phyloP scores from a whole-genome alignment of 2,329 filamentous ascomycete genomes.

The Nothopassalora personata region DNA sequence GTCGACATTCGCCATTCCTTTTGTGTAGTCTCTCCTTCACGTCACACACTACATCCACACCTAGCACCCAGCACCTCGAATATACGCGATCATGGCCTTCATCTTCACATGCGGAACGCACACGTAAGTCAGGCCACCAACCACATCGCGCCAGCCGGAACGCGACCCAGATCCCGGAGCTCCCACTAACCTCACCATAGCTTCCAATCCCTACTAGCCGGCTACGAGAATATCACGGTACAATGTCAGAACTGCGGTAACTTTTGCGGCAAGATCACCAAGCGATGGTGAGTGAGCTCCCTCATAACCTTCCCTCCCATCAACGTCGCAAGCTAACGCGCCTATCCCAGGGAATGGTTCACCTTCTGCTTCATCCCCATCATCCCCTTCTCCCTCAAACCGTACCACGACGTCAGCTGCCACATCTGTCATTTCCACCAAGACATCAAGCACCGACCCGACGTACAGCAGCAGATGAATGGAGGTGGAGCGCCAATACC shows the following conservation, averaged over 20 bases:
- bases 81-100: slow-evolving; percentile 30
- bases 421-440: slow-evolving; percentile 73
- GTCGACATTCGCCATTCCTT: background rate
- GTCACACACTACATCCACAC: background rate
- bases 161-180: background rate
- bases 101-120: slow-evolving; percentile 49
- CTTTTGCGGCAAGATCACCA: slow-evolving; percentile 40
- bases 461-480: slow-evolving; percentile 35
- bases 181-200: slow-evolving; percentile 29
- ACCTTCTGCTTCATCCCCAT: slow-evolving; percentile 56
- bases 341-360: slow-evolving; percentile 54
- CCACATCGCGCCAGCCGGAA: background rate
- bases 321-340: slow-evolving; percentile 8
- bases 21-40: background rate
- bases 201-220: slow-evolving; percentile 42
- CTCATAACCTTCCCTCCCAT: slow-evolving; percentile 4
- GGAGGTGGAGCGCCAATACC: slow-evolving; percentile 28
- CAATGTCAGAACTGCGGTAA: slow-evolving; percentile 52
- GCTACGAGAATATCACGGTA: slow-evolving; percentile 47
- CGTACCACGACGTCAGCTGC: slow-evolving; percentile 60
- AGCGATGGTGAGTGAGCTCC: slow-evolving; percentile 40
- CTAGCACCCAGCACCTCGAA: background rate
- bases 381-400: slow-evolving; percentile 60
- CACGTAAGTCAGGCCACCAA: slow-evolving; percentile 31
- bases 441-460: slow-evolving; percentile 42